Evolutionary conservation across 257 asterid species (phyloP).

Genomic region (Fraxinus excelsior): DNA sequence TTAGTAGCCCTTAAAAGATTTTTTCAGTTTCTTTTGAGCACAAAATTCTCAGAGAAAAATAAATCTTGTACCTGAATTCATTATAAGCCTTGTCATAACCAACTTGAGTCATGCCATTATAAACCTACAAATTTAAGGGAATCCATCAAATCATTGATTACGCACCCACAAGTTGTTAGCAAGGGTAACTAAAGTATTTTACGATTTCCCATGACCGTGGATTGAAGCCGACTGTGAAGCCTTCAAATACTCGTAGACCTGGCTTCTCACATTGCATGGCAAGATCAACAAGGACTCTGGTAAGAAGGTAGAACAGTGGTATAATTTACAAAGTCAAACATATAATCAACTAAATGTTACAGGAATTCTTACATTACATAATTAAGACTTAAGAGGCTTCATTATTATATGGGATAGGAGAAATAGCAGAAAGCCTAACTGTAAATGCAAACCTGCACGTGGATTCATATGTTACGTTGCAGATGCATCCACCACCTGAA

Average conservation of each 20-base stretch:
- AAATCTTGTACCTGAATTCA: constrained; percentile 67
- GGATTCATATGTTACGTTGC: constrained; percentile 78
- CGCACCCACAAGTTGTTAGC: constrained; percentile 23
- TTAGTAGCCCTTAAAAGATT: neutral
- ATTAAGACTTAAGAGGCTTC: constrained; percentile 5
- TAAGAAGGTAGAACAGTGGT: constrained; percentile 27
- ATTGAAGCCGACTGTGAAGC: constrained; percentile 94
- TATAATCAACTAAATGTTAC: neutral
- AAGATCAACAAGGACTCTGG: constrained; percentile 80
- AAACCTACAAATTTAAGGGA: constrained; percentile 57
- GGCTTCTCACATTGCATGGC: constrained; percentile 88
- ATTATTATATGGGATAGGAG: constrained; percentile 11
- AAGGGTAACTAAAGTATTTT: constrained; percentile 31
- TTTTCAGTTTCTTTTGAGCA: neutral
- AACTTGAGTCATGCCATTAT: constrained; percentile 88
- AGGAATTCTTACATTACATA: neutral
- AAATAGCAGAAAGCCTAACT: constrained; percentile 15
- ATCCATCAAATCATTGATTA: constrained; percentile 24
- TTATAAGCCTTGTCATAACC: constrained; percentile 79
- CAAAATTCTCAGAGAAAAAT: neutral
- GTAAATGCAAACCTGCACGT: constrained; percentile 65
- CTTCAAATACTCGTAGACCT: constrained; percentile 84
- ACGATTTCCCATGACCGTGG: constrained; percentile 96
- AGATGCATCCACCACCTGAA: constrained; percentile 94
- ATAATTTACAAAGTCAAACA: constrained; percentile 19